Evolutionary conservation across 768 basidiomycete species (phyloP).

Genomic region (Hirschioporus abietinus): DNA sequence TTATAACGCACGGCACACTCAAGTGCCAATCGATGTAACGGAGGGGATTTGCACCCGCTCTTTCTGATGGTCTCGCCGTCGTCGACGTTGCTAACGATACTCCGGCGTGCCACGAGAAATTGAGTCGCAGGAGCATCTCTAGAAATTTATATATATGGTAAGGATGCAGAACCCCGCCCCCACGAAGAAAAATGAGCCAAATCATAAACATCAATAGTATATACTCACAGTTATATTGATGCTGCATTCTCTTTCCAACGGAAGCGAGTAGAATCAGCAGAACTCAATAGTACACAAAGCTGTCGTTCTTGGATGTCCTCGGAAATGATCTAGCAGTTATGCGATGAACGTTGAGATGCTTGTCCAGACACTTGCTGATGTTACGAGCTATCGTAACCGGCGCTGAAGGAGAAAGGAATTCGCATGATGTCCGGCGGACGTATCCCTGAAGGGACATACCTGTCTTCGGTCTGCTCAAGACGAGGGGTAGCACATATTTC

Average conservation of each 20-base stretch:
- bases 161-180: not conserved
- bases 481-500: not conserved
- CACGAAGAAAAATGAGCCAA: not conserved
- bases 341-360: not conserved
- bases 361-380: not conserved
- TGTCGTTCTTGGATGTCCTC: not conserved
- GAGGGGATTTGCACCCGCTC: not conserved
- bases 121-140: not conserved
- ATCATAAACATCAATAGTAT: not conserved
- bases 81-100: not conserved
- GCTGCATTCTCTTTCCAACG: not conserved
- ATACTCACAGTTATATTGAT: not conserved
- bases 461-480: not conserved
- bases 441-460: not conserved
- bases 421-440: not conserved
- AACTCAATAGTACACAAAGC: not conserved
- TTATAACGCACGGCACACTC: not conserved
- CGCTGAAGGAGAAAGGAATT: not conserved
- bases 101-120: not conserved
- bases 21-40: not conserved
- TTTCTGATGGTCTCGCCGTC: not conserved
- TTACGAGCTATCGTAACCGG: not conserved
- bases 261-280: not conserved
- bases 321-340: not conserved
- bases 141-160: not conserved